These are phyloP conservation scores for Stygiomarasmius scandens DNA, from an alignment of 1,284 basidiomycete species.

Conservation along the genomic window DNA sequence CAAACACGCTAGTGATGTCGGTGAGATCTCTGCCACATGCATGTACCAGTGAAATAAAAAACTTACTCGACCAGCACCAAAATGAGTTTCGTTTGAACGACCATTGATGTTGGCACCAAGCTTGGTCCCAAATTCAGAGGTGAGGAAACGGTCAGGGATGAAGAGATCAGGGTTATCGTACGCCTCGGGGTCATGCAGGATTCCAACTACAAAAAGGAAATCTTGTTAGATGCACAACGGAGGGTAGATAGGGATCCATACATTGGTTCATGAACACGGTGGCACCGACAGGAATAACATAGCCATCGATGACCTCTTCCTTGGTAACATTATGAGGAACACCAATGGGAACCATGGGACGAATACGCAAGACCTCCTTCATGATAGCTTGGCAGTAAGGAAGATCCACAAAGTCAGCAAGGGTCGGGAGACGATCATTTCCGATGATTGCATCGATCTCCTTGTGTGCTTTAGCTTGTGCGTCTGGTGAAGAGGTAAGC, in stretches of 20 bases:
- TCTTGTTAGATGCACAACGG: too few relatives aligned
- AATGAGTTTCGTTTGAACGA: background rate
- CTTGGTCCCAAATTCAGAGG: constrained; percentile 16
- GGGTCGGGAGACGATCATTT: constrained; percentile 19
- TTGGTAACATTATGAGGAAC: constrained; percentile 13
- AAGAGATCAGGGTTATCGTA: constrained; percentile 13
- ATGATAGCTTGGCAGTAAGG: constrained; percentile 29
- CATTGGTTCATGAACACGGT: constrained; percentile 21
- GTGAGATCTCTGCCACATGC: constrained; percentile 24
- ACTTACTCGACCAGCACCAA: constrained; percentile 20
- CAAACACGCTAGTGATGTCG: constrained; percentile 29
- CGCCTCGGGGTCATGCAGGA: constrained; percentile 17
- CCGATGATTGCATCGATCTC: constrained; percentile 28
- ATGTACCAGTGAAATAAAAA: constrained; percentile 26
- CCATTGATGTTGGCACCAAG: constrained; percentile 9
- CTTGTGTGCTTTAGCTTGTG: constrained; percentile 26
- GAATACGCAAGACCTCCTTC: constrained; percentile 27
- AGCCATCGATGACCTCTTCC: constrained; percentile 16
- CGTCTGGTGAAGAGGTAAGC: constrained; percentile 22
- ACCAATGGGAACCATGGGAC: constrained; percentile 18
- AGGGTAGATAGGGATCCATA: constrained; percentile 2
- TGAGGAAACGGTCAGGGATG: constrained; percentile 13
- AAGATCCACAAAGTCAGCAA: constrained; percentile 22
- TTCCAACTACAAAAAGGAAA: constrained; percentile 9
- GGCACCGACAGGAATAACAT: constrained; percentile 18